A percentile compares a stretch with the other conserved stretches of the same genome.
These are phyloP conservation scores for Mycosarcoma maydis DNA, from an alignment of 1,284 basidiomycete species.

Conservation along the genomic window DNA sequence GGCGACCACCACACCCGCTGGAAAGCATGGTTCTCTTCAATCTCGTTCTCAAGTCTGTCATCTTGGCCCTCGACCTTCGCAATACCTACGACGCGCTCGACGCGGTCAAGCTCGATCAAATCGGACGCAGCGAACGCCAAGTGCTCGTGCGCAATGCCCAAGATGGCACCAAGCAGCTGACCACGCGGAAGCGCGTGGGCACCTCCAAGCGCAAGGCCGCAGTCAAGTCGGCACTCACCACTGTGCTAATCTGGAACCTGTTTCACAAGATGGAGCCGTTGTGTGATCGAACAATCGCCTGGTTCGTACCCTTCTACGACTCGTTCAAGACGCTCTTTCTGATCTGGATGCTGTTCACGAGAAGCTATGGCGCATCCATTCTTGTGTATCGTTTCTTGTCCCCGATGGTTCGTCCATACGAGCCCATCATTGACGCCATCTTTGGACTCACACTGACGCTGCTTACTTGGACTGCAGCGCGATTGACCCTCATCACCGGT, in stretches of 20 bases:
- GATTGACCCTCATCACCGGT: conserved; percentile 4
- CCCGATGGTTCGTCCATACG: conserved; percentile 35
- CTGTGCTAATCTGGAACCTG: conserved; percentile 43
- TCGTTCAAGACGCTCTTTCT: conserved; percentile 50
- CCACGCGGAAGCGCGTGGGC: conserved; percentile 23
- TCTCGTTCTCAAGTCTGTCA: conserved; percentile 29
- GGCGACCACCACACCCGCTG: too few species aligned
- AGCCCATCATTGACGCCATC: conserved; percentile 26
- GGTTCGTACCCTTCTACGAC: conserved; percentile 51
- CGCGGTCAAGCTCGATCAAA: conserved; percentile 20
- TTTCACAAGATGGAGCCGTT: conserved; percentile 39
- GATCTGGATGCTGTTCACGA: conserved; percentile 46
- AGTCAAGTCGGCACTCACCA: conserved; percentile 35
- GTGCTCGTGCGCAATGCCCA: conserved; percentile 32
- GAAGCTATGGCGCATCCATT: conserved; percentile 42
- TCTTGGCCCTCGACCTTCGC: conserved; percentile 37
- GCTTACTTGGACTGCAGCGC: conserved; percentile 9
- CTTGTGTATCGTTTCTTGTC: conserved; percentile 37
- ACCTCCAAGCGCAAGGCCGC: conserved; percentile 31
- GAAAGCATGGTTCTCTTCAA: conserved; percentile 40
- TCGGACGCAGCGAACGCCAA: conserved; percentile 28
- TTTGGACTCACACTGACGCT: conserved; percentile 19
- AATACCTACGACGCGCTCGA: conserved; percentile 35
- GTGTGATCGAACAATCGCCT: conserved; percentile 37
- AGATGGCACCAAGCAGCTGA: conserved; percentile 27